Evolutionary conservation across 768 basidiomycete genomes (phyloP), one percentile per base, ranked within the genome.

Genomic region (Trametes maxima): DNA sequence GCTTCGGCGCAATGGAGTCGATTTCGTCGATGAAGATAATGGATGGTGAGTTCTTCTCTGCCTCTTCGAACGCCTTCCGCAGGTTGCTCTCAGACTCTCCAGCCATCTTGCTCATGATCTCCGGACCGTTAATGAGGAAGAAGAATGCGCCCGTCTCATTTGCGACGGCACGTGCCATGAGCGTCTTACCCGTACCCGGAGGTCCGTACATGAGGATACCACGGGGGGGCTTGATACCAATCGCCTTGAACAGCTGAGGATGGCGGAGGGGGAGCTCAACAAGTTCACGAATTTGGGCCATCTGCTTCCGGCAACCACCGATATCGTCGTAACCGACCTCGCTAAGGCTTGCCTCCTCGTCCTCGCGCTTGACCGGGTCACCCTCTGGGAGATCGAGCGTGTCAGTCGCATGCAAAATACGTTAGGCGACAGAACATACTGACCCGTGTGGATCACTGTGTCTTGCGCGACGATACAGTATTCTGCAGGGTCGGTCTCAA

Each of bases 41-140:
- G 36, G 97, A 90, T 22, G 97, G 97, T 1, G 93, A 95, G 79
- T 98, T 99, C 84, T 99, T 99, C 80, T 99, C 97, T 2, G 97
- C 96, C 79, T 99, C 97, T 76, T 98, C 97, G 73, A 98, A 98
- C 25, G 97, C 96, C 76, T 99, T 99, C 67, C 97, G 81, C 64
- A 99, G 79, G 76, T 99, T 99, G 71, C 92, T 94, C 75, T 99
- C 97, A 73, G 87, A 89, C 79, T 99, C 97, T 67, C 97, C 97
- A 54, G 97, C 97, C 97, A 99, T 99, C 83, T 99, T 98, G 69
- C 90, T 93, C 97, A 99, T 99, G 75, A 99, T 98, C 77, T 99
- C 97, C 53, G 97, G 97, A 55, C 97, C 97, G 72, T 98, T 99
- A 79, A 99, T 99, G 52, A 98, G 80, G 88, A 99, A 99, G 85